Evolutionary conservation across 331 rosid species (phyloP), one percentile per base, ranked within the genome.

Genomic region (Pyracantha coccinea): DNA sequence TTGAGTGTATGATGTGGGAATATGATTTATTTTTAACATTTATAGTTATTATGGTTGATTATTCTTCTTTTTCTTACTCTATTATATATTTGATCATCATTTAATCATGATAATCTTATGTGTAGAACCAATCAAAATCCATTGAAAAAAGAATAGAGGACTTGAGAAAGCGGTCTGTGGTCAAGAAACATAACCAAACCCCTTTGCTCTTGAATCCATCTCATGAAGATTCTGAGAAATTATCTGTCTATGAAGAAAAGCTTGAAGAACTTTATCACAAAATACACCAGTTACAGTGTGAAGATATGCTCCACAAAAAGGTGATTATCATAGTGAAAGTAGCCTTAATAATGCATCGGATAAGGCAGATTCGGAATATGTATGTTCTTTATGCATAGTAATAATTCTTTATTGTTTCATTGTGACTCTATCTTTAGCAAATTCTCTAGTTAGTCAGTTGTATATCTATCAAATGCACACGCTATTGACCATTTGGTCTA

Each of bases 231-330:
- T 77, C 86, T 78, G 78, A 82, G 62, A 75, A 79, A 69, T 27
- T 84, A 66, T 81, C 82, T 50, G 77, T 81, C 24, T 87, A 84
- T 5, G 90, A 90, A 88, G 91, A 90, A 83, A 94, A 86, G 66
- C 89, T 90, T 78, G 86, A 83, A 79, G 87, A 83, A 68, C 85
- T 91, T 77, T 66, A 73, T 75, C 86, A 86, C 76, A 88, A 78
- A 89, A 91, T 91, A 66, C 84, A 79, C 74, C 92, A 87, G 35
- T 66, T 94, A 61, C 99, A 94, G 86, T 60, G 83, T 80, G 87
- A 80, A 83, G 89, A 79, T 80, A 74, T 68, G 66, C 87, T 93
- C 71, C 84, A 73, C 75, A 47, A 81, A 67, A 90, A 88, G 99
- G 96, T 87, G 81, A 73, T 64, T 29, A 17, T 70, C 31, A 8